Conservation (phyloP, 2,329 filamentous ascomycete species). For the Helotiales sp. region DNA sequence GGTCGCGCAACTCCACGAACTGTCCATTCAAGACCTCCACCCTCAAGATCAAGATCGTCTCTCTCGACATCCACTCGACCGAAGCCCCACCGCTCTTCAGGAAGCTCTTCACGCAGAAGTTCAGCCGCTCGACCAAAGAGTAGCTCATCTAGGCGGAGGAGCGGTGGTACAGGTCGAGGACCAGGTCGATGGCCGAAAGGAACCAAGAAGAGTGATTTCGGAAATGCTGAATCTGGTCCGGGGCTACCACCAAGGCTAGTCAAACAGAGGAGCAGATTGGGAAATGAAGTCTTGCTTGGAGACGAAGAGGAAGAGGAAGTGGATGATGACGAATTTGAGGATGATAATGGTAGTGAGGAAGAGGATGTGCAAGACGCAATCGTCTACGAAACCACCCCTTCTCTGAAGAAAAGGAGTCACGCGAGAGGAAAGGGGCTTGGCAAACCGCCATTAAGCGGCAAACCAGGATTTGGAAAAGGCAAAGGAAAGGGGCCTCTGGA, state of each 20-base stretch:
- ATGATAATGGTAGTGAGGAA: conserved; percentile 21
- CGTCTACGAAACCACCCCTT: conserved; percentile 30
- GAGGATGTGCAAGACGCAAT: conserved; percentile 24
- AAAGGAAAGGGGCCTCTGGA: conserved; percentile 10
- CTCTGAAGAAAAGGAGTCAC: conserved; percentile 23
- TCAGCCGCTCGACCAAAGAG: conserved; percentile 28
- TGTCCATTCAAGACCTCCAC: conserved; percentile 23
- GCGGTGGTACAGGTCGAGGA: conserved; percentile 63
- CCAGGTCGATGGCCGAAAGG: conserved; percentile 68
- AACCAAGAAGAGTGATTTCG: conserved; percentile 68
- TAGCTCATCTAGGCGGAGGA: conserved; percentile 51
- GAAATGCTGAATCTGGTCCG: conserved; percentile 64
- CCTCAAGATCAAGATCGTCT: conserved; percentile 19
- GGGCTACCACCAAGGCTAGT: conserved; percentile 55
- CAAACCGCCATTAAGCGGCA: conserved; percentile 28
- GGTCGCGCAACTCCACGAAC: conserved; percentile 41
- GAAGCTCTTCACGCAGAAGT: conserved; percentile 25
- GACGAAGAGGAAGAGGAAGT: conserved; percentile 30
- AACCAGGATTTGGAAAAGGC: conserved; percentile 9
- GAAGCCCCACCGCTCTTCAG: conserved; percentile 26
- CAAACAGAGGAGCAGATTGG: conserved; percentile 33
- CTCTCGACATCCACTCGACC: conserved; percentile 21
- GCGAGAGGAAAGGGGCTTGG: conserved; percentile 25
- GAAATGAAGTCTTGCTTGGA: conserved; percentile 34
- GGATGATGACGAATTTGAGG: conserved; percentile 22